phyloP scores from a whole-genome alignment of 768 basidiomycete genomes.

The Chiua virens region DNA sequence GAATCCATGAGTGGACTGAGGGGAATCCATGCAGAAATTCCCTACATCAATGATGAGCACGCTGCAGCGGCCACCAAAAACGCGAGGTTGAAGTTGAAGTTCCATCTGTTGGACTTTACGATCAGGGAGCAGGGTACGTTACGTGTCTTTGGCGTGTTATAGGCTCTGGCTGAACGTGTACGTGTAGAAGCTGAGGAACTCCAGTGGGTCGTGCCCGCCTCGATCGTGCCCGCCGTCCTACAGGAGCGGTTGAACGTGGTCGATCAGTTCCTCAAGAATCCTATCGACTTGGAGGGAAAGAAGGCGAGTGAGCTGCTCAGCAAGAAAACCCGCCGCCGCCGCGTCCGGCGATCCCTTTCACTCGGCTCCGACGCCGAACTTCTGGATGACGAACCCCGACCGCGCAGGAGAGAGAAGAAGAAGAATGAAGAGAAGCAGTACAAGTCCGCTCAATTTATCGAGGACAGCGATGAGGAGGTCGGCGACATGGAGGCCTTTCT shows the following conservation, averaged over 20 bases:
- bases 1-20: conserved; percentile 3
- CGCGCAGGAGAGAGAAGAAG: conserved; percentile 47
- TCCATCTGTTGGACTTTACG: conserved; percentile 75
- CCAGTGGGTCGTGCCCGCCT: conserved; percentile 83
- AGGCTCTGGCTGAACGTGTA: conserved; percentile 5
- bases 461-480: conserved; percentile 85
- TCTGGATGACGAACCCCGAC: conserved; percentile 35
- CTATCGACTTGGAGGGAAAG: conserved; percentile 79
- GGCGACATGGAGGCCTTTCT: conserved; percentile 83
- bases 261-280: conserved; percentile 77
- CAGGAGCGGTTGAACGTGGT: conserved; percentile 72
- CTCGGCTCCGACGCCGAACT: conserved; percentile 44
- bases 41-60: conserved; percentile 71
- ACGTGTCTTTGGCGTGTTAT: neutral
- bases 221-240: conserved; percentile 66
- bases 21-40: conserved; percentile 56
- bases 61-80: conserved; percentile 78
- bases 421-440: conserved; percentile 70
- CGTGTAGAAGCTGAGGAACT: conserved; percentile 62
- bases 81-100: conserved; percentile 77
- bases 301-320: conserved; percentile 68
- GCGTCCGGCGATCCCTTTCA: conserved; percentile 49
- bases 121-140: conserved; percentile 63
- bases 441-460: conserved; percentile 89
- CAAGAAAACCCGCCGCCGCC: conserved; percentile 57